phyloP scores from a whole-genome alignment of 2,329 filamentous ascomycete genomes.

The Orbilia oligospora region DNA sequence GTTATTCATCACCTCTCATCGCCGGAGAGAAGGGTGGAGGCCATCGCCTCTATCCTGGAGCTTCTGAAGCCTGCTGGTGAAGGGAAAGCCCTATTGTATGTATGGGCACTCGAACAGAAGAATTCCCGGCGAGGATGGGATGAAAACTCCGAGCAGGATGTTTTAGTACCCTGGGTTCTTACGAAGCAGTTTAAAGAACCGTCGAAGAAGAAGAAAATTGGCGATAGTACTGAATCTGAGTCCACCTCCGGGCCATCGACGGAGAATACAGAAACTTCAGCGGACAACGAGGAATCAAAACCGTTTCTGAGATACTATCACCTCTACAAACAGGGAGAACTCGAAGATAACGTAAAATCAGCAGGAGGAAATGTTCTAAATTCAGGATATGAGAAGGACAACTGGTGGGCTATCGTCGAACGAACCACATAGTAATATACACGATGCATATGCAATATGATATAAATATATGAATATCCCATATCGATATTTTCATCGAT shows the following conservation, averaged over 20 bases:
- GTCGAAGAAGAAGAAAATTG: neutral
- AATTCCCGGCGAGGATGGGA: conserved; percentile 90
- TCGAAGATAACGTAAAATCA: conserved; percentile 81
- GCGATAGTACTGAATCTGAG: conserved; percentile 16
- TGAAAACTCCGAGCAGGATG: conserved; percentile 85
- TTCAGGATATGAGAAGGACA: conserved; percentile 94
- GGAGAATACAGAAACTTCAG: conserved; percentile 65
- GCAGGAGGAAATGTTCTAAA: conserved; percentile 83
- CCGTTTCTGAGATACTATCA: conserved; percentile 94
- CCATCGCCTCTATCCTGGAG: conserved; percentile 79
- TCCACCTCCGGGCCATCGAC: neutral
- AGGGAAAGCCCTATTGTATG: conserved; percentile 81
- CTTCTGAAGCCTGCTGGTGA: conserved; percentile 70
- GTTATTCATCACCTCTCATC: conserved; percentile 95
- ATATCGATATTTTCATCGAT: neutral
- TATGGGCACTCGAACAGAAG: conserved; percentile 96
- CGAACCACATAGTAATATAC: neutral
- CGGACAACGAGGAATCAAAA: conserved; percentile 64
- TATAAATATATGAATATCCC: neutral
- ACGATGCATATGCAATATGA: neutral
- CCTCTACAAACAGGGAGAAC: conserved; percentile 86
- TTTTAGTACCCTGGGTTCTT: conserved; percentile 96
- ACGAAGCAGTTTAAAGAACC: conserved; percentile 59
- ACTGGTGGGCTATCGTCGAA: conserved; percentile 89
- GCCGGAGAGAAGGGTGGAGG: conserved; percentile 77